Conservation (phyloP, 2,329 filamentous ascomycete genomes). For the Harringtonia aguacate region DNA sequence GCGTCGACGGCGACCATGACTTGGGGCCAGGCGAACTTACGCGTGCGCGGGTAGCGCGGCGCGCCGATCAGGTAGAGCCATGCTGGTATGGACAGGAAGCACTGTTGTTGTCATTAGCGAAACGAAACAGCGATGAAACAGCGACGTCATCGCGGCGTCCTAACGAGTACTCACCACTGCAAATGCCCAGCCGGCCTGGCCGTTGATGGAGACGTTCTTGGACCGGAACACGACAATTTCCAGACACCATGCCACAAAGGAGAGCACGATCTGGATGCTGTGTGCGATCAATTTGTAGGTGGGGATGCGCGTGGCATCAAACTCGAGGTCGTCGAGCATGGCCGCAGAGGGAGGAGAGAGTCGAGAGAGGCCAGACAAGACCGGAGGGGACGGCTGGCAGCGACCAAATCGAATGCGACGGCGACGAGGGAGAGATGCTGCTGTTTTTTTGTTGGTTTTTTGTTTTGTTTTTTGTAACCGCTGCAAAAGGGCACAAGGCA, state of each 20-base stretch:
- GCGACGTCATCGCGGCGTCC: too few relatives aligned
- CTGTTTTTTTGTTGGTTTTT: too few relatives aligned
- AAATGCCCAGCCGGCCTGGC: constrained; percentile 53
- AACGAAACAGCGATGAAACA: too few relatives aligned
- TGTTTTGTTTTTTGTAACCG: too few relatives aligned
- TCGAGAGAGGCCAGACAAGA: too few relatives aligned
- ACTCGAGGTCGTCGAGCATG: constrained; percentile 38
- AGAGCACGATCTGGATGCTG: constrained; percentile 41
- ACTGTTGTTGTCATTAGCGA: too few relatives aligned
- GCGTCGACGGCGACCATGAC: constrained; percentile 49
- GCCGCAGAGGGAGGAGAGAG: not conserved
- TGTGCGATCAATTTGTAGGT: constrained; percentile 48
- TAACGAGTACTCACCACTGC: constrained; percentile 44
- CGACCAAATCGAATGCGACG: too few relatives aligned
- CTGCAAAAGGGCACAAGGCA: too few relatives aligned
- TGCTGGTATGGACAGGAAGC: constrained; percentile 52
- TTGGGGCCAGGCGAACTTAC: constrained; percentile 50
- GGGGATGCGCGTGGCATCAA: constrained; percentile 43
- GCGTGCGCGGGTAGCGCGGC: constrained; percentile 51
- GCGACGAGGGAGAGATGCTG: too few relatives aligned
- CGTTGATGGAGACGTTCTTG: constrained; percentile 36
- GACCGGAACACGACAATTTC: constrained; percentile 48
- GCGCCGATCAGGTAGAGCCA: constrained; percentile 57
- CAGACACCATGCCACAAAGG: constrained; percentile 45
- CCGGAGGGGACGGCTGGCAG: too few relatives aligned